These are phyloP conservation scores for Exserohilum rostratum DNA, from an alignment of 2,329 filamentous ascomycete species.

Conservation along the genomic window DNA sequence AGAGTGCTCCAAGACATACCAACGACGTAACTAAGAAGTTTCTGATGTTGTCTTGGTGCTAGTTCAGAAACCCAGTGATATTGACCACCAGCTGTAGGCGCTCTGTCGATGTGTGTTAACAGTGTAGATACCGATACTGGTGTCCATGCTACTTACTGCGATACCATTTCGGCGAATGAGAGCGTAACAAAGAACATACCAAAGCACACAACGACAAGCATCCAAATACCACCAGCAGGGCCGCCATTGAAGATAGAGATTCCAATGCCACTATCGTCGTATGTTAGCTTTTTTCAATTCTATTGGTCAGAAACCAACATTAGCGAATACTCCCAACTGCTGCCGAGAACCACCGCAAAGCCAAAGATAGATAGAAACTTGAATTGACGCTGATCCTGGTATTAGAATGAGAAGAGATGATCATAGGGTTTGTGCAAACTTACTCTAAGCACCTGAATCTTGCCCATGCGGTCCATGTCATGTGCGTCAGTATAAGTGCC, in stretches of 20 bases:
- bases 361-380: conserved; percentile 21
- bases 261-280: conserved; percentile 21
- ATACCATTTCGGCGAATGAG: conserved; percentile 44
- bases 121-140: neutral
- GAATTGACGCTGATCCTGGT: conserved; percentile 18
- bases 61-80: conserved; percentile 47
- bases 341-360: conserved; percentile 15
- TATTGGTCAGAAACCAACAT: conserved; percentile 3
- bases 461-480: conserved; percentile 36
- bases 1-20: conserved; percentile 42
- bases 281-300: conserved; percentile 14
- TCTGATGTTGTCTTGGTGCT: conserved; percentile 46
- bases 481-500: conserved; percentile 23
- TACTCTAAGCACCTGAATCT: conserved; percentile 24
- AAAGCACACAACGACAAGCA: conserved; percentile 31
- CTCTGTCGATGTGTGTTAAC: conserved; percentile 16
- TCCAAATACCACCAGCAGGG: conserved; percentile 40
- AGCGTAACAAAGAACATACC: conserved; percentile 32
- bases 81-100: conserved; percentile 38
- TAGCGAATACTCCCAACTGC: conserved; percentile 23
- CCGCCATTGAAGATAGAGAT: conserved; percentile 36
- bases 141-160: conserved; percentile 30
- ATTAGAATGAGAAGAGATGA: neutral
- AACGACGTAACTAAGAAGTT: conserved; percentile 48
- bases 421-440: neutral